phyloP scores from a whole-genome alignment of 2,329 filamentous ascomycete genomes.

The Nemania sp. region DNA sequence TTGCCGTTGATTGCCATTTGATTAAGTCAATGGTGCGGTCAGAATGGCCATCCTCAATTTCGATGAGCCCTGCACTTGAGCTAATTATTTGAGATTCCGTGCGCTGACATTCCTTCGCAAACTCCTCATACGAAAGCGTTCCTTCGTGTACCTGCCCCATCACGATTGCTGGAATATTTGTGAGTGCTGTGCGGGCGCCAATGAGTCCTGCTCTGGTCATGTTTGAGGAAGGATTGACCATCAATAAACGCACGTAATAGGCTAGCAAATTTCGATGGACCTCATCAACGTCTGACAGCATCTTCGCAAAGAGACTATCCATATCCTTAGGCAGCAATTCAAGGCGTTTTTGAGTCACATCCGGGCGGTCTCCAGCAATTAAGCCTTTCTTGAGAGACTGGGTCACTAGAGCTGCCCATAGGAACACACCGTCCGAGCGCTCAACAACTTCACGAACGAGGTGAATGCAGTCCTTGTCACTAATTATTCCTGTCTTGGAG shows the following conservation, averaged over 20 bases:
- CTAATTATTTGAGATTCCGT: conserved; percentile 3
- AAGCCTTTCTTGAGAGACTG: conserved; percentile 2
- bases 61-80: conserved; percentile 16
- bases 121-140: conserved; percentile 10
- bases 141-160: background rate
- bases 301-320: conserved; percentile 9
- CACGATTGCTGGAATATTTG: conserved; percentile 1
- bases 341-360: conserved; percentile 3
- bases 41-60: background rate
- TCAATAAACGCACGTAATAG: conserved; percentile 8
- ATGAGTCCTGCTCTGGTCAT: background rate
- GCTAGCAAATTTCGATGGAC: conserved; percentile 6
- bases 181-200: too few species aligned
- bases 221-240: background rate
- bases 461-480: background rate
- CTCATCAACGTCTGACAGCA: conserved; percentile 3
- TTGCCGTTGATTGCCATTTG: background rate
- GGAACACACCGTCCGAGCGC: conserved; percentile 12
- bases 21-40: too few species aligned
- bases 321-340: conserved; percentile 4
- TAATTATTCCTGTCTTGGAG: background rate
- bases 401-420: conserved; percentile 17
- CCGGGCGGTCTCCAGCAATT: background rate
- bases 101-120: conserved; percentile 1
- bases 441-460: background rate